These are phyloP conservation scores for Quercus bicolor DNA, from an alignment of 306 rosid genomes.

Conservation along the genomic window DNA sequence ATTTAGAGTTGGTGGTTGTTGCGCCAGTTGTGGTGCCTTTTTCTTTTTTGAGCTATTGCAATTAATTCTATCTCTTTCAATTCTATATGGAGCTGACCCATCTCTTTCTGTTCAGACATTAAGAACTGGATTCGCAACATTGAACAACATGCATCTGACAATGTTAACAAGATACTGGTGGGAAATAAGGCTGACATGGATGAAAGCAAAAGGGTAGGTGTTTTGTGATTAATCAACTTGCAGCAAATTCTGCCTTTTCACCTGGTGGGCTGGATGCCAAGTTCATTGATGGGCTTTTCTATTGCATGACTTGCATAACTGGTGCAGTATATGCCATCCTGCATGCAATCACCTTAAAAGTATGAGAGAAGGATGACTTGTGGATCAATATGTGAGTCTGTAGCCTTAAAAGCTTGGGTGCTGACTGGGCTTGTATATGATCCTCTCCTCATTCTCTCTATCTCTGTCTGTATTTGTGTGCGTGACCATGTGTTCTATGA, in stretches of 20 bases:
- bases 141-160: slow-evolving; percentile 83
- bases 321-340: not conserved
- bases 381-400: not conserved
- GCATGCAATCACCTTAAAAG: not conserved
- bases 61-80: not conserved
- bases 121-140: slow-evolving; percentile 88
- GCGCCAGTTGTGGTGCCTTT: not conserved
- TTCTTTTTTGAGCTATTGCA: not conserved
- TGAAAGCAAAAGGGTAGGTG: slow-evolving; percentile 75
- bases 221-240: not conserved
- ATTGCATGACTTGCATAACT: not conserved
- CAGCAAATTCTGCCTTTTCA: slow-evolving; percentile 6
- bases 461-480: not conserved
- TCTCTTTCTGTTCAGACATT: slow-evolving; percentile 51
- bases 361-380: slow-evolving; percentile 3
- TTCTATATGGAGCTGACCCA: slow-evolving; percentile 9
- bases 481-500: not conserved
- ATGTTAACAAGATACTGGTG: slow-evolving; percentile 75
- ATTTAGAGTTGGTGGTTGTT: not conserved
- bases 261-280: slow-evolving; percentile 5
- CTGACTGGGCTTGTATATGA: not conserved
- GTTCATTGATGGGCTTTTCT: not conserved
- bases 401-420: not conserved
- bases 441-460: not conserved
- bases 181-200: slow-evolving; percentile 92